These are phyloP conservation scores for Amanita rimosa DNA, from an alignment of 768 basidiomycete species.

Conservation along the genomic window DNA sequence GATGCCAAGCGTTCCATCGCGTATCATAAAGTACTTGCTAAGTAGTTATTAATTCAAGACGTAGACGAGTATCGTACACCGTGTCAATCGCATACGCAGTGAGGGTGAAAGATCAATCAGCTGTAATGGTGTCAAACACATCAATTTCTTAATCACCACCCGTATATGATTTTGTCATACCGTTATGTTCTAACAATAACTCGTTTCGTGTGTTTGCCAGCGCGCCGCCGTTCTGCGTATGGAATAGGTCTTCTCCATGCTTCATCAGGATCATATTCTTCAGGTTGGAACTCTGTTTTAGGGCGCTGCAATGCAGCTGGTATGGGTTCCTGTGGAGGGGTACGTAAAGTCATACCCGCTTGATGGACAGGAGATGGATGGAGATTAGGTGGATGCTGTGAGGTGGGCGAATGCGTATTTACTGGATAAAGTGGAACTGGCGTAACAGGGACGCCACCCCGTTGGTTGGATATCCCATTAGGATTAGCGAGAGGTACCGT, in stretches of 20 bases:
- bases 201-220: slow-evolving; percentile 71
- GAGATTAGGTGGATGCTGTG: slow-evolving; percentile 20
- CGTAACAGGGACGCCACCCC: slow-evolving; percentile 21
- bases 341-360: slow-evolving; percentile 28
- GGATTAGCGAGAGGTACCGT: slow-evolving; percentile 20
- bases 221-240: slow-evolving; percentile 61
- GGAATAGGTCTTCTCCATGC: slow-evolving; percentile 66
- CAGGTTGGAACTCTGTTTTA: slow-evolving; percentile 27
- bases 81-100: not conserved
- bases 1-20: not conserved
- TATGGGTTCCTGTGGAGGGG: slow-evolving; percentile 32
- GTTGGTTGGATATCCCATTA: slow-evolving; percentile 20
- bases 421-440: slow-evolving; percentile 23
- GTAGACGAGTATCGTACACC: slow-evolving; percentile 4
- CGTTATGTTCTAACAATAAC: slow-evolving; percentile 46
- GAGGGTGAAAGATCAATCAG: not conserved
- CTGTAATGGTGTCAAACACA: slow-evolving; percentile 1
- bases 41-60: slow-evolving; percentile 2
- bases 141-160: not conserved
- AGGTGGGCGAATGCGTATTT: slow-evolving; percentile 16
- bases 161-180: slow-evolving; percentile 7
- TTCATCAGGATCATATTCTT: slow-evolving; percentile 56
- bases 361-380: slow-evolving; percentile 22
- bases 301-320: slow-evolving; percentile 20
- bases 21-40: not conserved